These are phyloP conservation scores for Macrocybe gigantea DNA, from an alignment of 768 basidiomycete genomes.

Conservation along the genomic window DNA sequence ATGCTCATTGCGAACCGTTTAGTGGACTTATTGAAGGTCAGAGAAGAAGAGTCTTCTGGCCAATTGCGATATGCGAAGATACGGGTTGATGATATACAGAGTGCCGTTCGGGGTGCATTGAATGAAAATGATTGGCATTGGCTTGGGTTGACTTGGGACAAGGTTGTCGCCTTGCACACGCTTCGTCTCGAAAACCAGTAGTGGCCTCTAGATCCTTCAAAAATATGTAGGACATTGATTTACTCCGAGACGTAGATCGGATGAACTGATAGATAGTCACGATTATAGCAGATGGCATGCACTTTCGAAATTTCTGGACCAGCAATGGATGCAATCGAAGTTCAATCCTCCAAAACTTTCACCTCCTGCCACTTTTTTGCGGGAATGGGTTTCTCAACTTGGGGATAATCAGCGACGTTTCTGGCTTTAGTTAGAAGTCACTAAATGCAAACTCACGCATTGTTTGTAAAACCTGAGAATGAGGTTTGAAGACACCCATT, in stretches of 20 bases:
- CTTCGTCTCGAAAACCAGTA: not conserved
- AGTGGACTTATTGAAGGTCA: constrained; percentile 7
- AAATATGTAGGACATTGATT: not conserved
- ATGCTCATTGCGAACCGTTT: constrained; percentile 12
- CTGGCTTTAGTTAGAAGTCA: too few species aligned
- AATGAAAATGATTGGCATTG: constrained; percentile 10
- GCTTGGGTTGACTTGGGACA: constrained; percentile 11
- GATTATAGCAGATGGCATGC: not conserved
- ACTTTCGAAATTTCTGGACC: too few species aligned
- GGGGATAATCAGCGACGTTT: too few species aligned
- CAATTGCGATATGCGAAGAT: constrained; percentile 6
- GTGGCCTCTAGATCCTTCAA: not conserved
- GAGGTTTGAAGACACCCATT: too few species aligned
- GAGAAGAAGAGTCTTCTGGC: constrained; percentile 1
- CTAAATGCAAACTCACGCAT: too few species aligned
- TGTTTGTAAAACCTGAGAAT: too few species aligned
- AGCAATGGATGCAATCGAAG: too few species aligned
- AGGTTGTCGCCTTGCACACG: constrained; percentile 6
- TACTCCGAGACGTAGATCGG: not conserved
- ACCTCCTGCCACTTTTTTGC: too few species aligned
- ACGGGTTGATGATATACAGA: constrained; percentile 8
- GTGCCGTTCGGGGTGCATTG: constrained; percentile 6
- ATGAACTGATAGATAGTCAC: not conserved
- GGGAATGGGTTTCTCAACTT: too few species aligned
- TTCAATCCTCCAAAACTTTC: too few species aligned